Base-by-base conservation (phyloP, 2,329 filamentous ascomycete genomes). In the Dactylellina haptotyla region DNA sequence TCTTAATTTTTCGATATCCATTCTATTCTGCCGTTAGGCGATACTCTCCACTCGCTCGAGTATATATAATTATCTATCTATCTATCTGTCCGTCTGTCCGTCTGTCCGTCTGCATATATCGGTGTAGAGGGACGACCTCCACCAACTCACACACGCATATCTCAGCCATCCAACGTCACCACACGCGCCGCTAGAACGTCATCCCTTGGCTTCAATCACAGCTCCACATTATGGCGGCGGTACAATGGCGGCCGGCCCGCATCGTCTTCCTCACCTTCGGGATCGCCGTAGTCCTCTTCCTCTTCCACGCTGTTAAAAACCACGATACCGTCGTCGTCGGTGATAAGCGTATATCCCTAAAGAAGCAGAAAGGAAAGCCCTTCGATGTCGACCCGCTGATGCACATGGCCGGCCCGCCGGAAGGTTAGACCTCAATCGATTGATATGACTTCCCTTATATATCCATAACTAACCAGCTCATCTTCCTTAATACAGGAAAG, bases 401-500 rank as follows among this genome's bases (percentile, higher is more conserved):
- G 54, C 54, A 66, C 23, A 62, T 74, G 59, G 46, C 56, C 2
- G 69, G 69, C 1, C 69, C 69, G 4, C 69, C 69, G 8, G 56
- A 59, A n/a, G 69, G 69, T 71, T 12, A 23, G 48, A 61, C 28
- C 18, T 25, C 9, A 32, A 6, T 26, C 51, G 23, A 46, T n/a
- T 26, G 3, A 34, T 18, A 45, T 20, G 23, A 2, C 41, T 18
- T 2, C 9, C 41, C 14, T 45, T 45, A 18, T 8, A 4, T 12
- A 20, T 16, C 16, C 26, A 8, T 30, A 43, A 28, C 54, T 62
- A 56, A 62, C 50, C 25, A 43, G 57, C 65, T 48, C 70, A n/a
- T n/a, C n/a, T n/a, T 66, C 28, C 67, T 69, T 8, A 59, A 66
- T 2, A 34, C 62, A 58, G 77, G 77, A 39, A 77, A 75, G 32